Conservation (phyloP, 345 rosid genomes). For the Microcos paniculata region DNA sequence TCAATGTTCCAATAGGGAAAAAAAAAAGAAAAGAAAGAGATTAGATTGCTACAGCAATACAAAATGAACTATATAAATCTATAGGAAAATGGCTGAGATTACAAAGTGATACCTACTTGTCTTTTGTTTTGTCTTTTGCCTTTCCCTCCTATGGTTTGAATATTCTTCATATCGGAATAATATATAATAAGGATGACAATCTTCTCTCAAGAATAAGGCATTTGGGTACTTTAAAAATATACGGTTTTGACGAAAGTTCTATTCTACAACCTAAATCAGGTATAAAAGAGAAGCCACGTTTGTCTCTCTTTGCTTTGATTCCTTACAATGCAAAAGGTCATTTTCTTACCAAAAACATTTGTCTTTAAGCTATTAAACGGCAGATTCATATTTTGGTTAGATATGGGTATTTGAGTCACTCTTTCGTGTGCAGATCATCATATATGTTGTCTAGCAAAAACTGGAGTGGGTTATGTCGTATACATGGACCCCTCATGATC, state of each 20-base stretch:
- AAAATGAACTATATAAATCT: not conserved
- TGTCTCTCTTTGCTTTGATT: slow-evolving; percentile 20
- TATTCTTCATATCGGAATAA: not conserved
- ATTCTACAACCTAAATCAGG: slow-evolving; percentile 5
- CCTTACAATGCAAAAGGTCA: slow-evolving; percentile 19
- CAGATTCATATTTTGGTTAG: not conserved
- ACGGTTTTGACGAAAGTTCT: slow-evolving; percentile 15
- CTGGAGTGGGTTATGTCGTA: not conserved
- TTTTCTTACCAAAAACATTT: slow-evolving; percentile 25
- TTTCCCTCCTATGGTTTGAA: slow-evolving; percentile 7
- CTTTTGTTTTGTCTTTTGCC: slow-evolving; percentile 4
- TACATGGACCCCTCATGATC: not conserved
- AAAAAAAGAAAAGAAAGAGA: not conserved
- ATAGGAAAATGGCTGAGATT: slow-evolving; percentile 28
- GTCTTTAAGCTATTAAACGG: slow-evolving; percentile 13
- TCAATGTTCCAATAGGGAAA: not conserved
- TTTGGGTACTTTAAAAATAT: not conserved
- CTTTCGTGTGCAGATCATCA: slow-evolving; percentile 15
- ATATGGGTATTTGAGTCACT: slow-evolving; percentile 4
- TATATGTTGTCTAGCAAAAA: not conserved
- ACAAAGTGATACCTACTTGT: slow-evolving; percentile 20
- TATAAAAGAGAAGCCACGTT: not conserved
- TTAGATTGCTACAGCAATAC: not conserved
- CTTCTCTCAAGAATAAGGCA: not conserved
- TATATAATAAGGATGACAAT: not conserved